Percentiles rank a stretch among this genome's conserved stretches.
phyloP scores from a whole-genome alignment of 257 asterid species.

The Solanum dulcamara region DNA sequence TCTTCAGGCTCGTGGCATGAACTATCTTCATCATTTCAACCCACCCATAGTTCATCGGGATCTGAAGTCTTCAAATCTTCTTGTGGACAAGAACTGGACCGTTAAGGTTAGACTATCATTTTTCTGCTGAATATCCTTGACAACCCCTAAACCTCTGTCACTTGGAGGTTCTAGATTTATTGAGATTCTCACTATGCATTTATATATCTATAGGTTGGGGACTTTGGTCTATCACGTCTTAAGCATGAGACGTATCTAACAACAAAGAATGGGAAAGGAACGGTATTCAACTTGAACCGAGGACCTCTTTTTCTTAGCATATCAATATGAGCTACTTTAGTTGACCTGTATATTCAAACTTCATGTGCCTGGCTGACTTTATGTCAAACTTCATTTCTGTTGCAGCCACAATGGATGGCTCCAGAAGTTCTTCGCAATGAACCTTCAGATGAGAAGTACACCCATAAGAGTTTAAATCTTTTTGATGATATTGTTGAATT shows the following conservation, averaged over 20 bases:
- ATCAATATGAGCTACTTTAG: not conserved
- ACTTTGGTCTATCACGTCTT: conserved; percentile 92
- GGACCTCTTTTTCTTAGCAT: conserved; percentile 1
- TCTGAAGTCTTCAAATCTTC: conserved; percentile 95
- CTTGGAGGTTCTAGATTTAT: not conserved
- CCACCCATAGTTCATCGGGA: conserved; percentile 96
- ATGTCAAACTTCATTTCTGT: not conserved
- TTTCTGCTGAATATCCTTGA: not conserved
- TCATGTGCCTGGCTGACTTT: not conserved
- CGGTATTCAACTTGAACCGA: conserved; percentile 37
- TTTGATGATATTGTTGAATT: not conserved
- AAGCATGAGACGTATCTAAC: conserved; percentile 79
- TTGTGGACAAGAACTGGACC: conserved; percentile 94
- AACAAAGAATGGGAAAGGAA: conserved; percentile 87
- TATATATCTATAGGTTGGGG: conserved; percentile 63
- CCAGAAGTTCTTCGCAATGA: conserved; percentile 98
- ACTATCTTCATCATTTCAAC: conserved; percentile 79
- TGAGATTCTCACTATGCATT: not conserved
- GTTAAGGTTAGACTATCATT: conserved; percentile 57
- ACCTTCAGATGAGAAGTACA: conserved; percentile 86
- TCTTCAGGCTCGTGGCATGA: conserved; percentile 87
- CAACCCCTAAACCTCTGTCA: not conserved
- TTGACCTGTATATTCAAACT: not conserved
- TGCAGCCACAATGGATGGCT: conserved; percentile 99
- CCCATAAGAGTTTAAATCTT: not conserved